These are phyloP conservation scores for Coemansia umbellata DNA, from an alignment of 192 early-diverging fungal species.

Conservation along the genomic window DNA sequence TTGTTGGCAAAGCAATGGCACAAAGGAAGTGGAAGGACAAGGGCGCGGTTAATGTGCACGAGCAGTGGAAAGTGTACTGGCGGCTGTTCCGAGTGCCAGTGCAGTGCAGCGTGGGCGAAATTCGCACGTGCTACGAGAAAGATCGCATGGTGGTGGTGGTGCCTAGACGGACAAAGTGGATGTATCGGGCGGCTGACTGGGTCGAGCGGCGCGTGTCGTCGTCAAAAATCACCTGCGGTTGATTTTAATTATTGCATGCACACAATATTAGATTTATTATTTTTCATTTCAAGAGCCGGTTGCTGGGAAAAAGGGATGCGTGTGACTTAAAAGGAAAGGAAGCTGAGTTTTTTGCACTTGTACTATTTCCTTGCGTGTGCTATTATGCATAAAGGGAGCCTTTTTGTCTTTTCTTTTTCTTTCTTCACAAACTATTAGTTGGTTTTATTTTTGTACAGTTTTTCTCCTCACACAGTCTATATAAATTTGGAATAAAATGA, in stretches of 20 bases:
- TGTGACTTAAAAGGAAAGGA: background rate
- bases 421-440: background rate
- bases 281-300: background rate
- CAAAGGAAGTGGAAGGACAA: slow-evolving; percentile 22
- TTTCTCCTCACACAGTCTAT: background rate
- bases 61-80: slow-evolving; percentile 39
- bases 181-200: slow-evolving; percentile 12
- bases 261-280: background rate
- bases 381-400: background rate
- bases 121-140: slow-evolving; percentile 19
- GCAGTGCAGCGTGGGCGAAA: slow-evolving; percentile 11
- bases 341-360: background rate
- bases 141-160: slow-evolving; percentile 16
- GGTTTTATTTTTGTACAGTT: background rate
- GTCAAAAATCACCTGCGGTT: background rate
- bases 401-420: slow-evolving; percentile 2
- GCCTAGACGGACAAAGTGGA: slow-evolving; percentile 1
- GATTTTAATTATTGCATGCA: background rate
- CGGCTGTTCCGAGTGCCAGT: slow-evolving; percentile 21
- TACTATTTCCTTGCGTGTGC: background rate
- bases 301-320: background rate
- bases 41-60: slow-evolving; percentile 13
- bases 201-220: slow-evolving; percentile 10
- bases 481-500: slow-evolving; percentile 4
- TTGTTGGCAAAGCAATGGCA: slow-evolving; percentile 41